phyloP scores from a whole-genome alignment of 768 basidiomycete genomes.

The Peribolospora baueri region DNA sequence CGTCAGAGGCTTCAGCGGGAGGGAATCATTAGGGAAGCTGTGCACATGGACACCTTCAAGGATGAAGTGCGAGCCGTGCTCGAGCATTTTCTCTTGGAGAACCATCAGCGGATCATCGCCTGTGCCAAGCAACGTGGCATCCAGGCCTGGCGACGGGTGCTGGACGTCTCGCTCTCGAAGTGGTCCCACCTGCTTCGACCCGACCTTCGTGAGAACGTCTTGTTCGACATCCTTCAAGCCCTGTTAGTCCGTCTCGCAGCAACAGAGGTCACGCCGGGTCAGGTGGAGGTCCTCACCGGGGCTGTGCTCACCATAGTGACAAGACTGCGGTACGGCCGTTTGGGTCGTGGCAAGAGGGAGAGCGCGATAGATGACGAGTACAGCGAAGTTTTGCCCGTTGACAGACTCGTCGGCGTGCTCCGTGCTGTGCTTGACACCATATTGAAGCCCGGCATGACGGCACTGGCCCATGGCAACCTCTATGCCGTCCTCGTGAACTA shows the following conservation, averaged over 20 bases:
- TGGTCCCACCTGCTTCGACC: constrained; percentile 62
- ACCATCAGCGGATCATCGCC: constrained; percentile 57
- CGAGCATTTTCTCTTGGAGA: constrained; percentile 63
- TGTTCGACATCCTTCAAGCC: constrained; percentile 70
- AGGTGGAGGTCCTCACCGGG: constrained; percentile 63
- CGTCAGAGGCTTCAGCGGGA: constrained; percentile 40
- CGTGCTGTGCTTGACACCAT: constrained; percentile 50
- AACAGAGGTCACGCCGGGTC: constrained; percentile 39
- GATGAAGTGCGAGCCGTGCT: constrained; percentile 51
- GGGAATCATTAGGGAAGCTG: constrained; percentile 31
- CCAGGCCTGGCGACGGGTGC: constrained; percentile 57
- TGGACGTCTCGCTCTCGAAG: constrained; percentile 65
- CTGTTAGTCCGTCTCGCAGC: constrained; percentile 46
- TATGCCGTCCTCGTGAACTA: constrained; percentile 80
- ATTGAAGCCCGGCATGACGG: constrained; percentile 47
- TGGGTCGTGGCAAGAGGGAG: constrained; percentile 4
- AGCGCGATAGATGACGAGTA: constrained; percentile 27
- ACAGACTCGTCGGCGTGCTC: constrained; percentile 50
- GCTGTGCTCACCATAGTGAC: constrained; percentile 57
- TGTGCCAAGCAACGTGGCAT: constrained; percentile 46
- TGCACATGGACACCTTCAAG: constrained; percentile 40
- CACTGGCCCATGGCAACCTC: constrained; percentile 78
- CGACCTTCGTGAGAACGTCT: constrained; percentile 60
- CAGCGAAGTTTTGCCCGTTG: constrained; percentile 22
- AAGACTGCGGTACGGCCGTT: constrained; percentile 57